Percentiles rank a stretch among this genome's conserved stretches.
Conservation (phyloP, 768 basidiomycete species). For the Trametes villosa region DNA sequence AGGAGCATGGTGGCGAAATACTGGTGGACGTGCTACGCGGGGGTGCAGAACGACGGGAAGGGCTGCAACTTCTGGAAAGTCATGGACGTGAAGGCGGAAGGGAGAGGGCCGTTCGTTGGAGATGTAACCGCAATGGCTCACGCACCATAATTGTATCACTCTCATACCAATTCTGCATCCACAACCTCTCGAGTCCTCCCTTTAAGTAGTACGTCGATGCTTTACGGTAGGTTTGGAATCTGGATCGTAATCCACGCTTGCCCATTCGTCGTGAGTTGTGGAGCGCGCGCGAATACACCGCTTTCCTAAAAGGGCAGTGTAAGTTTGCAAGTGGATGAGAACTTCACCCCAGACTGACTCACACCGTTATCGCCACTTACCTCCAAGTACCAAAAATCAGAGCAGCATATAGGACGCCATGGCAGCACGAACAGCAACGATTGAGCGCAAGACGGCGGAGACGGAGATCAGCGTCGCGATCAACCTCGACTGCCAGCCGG, state of each 20-base stretch:
- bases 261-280: not conserved
- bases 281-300: not conserved
- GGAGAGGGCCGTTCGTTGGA: conserved; percentile 54
- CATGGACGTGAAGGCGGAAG: conserved; percentile 71
- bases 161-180: not conserved
- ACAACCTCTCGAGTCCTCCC: too few species aligned
- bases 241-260: not conserved
- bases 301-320: conserved; percentile 11
- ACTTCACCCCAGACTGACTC: conserved; percentile 15
- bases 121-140: conserved; percentile 16
- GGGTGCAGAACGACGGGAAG: conserved; percentile 83
- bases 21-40: conserved; percentile 85
- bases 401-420: conserved; percentile 21
- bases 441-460: conserved; percentile 88
- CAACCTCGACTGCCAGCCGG: conserved; percentile 79
- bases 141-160: not conserved
- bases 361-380: conserved; percentile 3
- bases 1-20: conserved; percentile 53
- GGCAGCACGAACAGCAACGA: conserved; percentile 61
- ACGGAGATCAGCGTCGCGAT: conserved; percentile 86
- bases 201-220: too few species aligned
- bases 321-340: conserved; percentile 18
- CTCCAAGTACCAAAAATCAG: too few species aligned
- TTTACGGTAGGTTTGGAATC: too few species aligned
- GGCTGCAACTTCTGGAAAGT: conserved; percentile 77